Percentiles rank a stretch among this genome's conserved stretches.
Conservation (phyloP, 2,329 filamentous ascomycete species). For the Annulohypoxylon truncatum region DNA sequence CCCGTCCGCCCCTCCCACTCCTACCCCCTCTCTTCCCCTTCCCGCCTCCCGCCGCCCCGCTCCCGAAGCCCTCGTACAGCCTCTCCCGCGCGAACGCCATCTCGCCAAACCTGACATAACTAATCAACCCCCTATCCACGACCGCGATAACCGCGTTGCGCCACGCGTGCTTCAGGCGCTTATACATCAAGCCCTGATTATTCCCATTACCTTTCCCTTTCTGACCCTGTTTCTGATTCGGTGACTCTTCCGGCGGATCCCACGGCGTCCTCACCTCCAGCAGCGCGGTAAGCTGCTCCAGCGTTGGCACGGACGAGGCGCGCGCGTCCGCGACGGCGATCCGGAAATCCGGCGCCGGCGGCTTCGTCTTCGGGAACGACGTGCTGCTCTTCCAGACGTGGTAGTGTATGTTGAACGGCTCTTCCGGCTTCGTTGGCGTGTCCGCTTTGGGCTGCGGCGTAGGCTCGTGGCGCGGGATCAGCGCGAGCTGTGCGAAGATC, state of each 20-base stretch:
- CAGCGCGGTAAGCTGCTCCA: slow-evolving; percentile 76
- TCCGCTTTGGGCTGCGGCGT: slow-evolving; percentile 44
- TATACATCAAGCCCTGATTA: slow-evolving; percentile 65
- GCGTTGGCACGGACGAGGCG: slow-evolving; percentile 75
- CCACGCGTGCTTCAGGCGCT: slow-evolving; percentile 84
- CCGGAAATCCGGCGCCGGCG: slow-evolving; percentile 83
- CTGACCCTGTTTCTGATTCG: slow-evolving; percentile 56
- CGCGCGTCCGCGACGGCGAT: slow-evolving; percentile 84
- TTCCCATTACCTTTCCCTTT: slow-evolving; percentile 53
- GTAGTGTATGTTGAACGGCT: slow-evolving; percentile 79
- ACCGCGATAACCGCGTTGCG: slow-evolving; percentile 87
- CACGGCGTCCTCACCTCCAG: slow-evolving; percentile 76
- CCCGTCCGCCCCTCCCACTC: slow-evolving; percentile 36
- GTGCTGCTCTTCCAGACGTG: slow-evolving; percentile 81
- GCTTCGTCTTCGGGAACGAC: slow-evolving; percentile 82
- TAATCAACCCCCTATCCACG: slow-evolving; percentile 89
- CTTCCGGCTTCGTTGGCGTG: slow-evolving; percentile 47
- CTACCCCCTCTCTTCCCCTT: slow-evolving; percentile 43
- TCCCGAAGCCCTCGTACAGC: slow-evolving; percentile 71
- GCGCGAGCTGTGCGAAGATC: slow-evolving; percentile 80
- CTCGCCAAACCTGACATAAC: slow-evolving; percentile 85
- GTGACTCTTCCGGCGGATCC: slow-evolving; percentile 66
- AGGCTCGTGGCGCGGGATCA: slow-evolving; percentile 78
- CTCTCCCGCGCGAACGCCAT: slow-evolving; percentile 81
- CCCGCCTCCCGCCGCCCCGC: slow-evolving; percentile 45